A percentile compares a stretch with the other conserved stretches of the same genome.
Conservation (phyloP, 2,329 filamentous ascomycete species). For the Fusarium devonianum region DNA sequence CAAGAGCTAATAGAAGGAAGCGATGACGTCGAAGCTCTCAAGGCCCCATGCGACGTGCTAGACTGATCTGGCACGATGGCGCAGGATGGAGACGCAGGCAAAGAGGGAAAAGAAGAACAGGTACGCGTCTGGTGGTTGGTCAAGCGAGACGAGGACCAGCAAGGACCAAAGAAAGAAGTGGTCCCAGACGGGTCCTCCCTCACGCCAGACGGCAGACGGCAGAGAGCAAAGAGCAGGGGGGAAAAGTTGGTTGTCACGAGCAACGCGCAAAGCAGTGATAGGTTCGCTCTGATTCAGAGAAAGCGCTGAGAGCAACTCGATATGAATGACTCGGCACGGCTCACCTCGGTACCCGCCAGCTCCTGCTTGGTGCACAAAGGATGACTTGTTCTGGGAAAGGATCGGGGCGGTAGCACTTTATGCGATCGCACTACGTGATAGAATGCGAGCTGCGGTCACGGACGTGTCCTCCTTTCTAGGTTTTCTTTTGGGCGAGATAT, state of each 20-base stretch:
- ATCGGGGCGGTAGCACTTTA: slow-evolving; percentile 2
- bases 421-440: slow-evolving; percentile 18
- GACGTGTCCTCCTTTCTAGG: slow-evolving; percentile 20
- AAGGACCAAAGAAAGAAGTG: slow-evolving; percentile 36
- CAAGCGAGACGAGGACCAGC: slow-evolving; percentile 32
- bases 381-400: slow-evolving; percentile 20
- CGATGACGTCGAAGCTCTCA: slow-evolving; percentile 32
- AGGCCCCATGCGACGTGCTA: slow-evolving; percentile 28
- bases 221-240: slow-evolving; percentile 29
- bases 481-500: slow-evolving; percentile 22
- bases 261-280: slow-evolving; percentile 40
- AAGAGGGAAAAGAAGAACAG: slow-evolving; percentile 23
- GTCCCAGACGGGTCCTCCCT: slow-evolving; percentile 30
- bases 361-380: slow-evolving; percentile 17
- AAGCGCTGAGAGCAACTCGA: slow-evolving; percentile 41
- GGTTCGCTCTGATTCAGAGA: slow-evolving; percentile 35
- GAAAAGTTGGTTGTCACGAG: slow-evolving; percentile 43
- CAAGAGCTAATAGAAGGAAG: slow-evolving; percentile 34
- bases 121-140: slow-evolving; percentile 35
- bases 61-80: slow-evolving; percentile 20
- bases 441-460: slow-evolving; percentile 18
- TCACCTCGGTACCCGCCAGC: slow-evolving; percentile 41
- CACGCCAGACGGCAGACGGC: slow-evolving; percentile 17
- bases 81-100: slow-evolving; percentile 23
- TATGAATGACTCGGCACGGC: slow-evolving; percentile 46